A percentile compares a stretch with the other conserved stretches of the same genome.
Conservation (phyloP, 208 protist species). For the Crithidia bombi region DNA sequence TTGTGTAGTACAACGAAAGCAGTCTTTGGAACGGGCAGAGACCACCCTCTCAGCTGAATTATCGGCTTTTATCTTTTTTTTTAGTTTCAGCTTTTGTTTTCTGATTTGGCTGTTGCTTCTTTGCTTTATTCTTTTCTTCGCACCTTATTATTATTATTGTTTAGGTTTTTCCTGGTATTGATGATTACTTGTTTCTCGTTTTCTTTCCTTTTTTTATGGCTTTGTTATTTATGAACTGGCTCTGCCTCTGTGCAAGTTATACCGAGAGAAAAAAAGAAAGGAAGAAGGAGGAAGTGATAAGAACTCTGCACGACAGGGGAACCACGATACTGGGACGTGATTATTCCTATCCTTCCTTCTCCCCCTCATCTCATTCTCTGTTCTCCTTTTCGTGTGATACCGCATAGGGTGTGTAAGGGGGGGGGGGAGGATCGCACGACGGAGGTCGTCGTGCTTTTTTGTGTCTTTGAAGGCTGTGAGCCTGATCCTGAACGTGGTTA, state of each 20-base stretch:
- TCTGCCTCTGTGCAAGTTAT: constrained; percentile 31
- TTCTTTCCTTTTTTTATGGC: constrained; percentile 1
- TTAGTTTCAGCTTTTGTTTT: too few species aligned
- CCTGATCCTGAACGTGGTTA: too few species aligned
- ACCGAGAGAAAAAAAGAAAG: neutral
- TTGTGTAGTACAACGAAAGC: neutral
- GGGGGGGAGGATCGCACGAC: too few species aligned
- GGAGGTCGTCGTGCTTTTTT: too few species aligned
- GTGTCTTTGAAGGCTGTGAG: too few species aligned
- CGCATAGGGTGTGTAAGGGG: too few species aligned
- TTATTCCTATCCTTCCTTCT: too few species aligned
- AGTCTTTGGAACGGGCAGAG: constrained; percentile 22
- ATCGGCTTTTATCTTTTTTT: neutral
- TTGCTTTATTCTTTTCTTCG: too few species aligned
- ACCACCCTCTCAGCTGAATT: neutral
- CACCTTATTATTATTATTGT: neutral
- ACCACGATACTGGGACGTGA: too few species aligned
- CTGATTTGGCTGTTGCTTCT: too few species aligned
- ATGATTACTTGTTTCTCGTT: neutral
- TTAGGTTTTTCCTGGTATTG: constrained; percentile 5
- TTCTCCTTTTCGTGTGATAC: too few species aligned
- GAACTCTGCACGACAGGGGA: neutral
- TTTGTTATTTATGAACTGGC: constrained; percentile 7
- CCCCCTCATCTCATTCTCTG: too few species aligned
- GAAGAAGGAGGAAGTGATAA: neutral